phyloP scores from a whole-genome alignment of 75 land plant species.

The Sequoiadendron giganteum region DNA sequence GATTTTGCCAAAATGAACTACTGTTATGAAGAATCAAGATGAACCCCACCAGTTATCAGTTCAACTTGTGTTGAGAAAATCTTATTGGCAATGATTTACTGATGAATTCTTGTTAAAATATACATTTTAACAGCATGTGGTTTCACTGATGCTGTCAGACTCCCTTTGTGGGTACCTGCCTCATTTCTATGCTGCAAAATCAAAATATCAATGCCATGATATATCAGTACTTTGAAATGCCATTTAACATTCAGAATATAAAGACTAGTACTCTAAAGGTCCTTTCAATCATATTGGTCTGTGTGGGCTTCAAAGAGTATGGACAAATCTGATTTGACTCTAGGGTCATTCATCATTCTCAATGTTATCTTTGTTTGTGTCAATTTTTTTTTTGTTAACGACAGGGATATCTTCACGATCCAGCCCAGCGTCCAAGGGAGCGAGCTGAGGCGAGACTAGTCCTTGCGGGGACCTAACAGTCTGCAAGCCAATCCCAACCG shows the following conservation, averaged over 20 bases:
- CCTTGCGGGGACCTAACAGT: no score
- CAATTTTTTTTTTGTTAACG: no score
- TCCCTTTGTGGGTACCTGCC: neutral
- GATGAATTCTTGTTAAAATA: neutral
- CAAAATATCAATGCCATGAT: neutral
- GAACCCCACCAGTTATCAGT: neutral
- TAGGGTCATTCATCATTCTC: no score
- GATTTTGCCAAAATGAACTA: no score
- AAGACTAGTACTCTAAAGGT: neutral
- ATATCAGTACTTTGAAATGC: neutral
- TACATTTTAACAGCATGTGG: conserved; percentile 13
- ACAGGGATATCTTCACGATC: no score
- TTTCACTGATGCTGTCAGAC: neutral
- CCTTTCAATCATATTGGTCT: no score
- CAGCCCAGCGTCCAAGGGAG: no score
- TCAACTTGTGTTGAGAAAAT: neutral
- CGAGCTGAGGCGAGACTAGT: no score
- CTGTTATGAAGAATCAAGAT: neutral
- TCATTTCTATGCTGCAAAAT: conserved; percentile 3
- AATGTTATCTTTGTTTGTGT: no score
- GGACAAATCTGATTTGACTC: no score
- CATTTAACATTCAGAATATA: neutral
- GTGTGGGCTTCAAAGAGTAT: no score
- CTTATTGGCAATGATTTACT: neutral
- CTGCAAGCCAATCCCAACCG: no score